Conservation (phyloP, 148 eudicot species). For the Camellia granthamiana region DNA sequence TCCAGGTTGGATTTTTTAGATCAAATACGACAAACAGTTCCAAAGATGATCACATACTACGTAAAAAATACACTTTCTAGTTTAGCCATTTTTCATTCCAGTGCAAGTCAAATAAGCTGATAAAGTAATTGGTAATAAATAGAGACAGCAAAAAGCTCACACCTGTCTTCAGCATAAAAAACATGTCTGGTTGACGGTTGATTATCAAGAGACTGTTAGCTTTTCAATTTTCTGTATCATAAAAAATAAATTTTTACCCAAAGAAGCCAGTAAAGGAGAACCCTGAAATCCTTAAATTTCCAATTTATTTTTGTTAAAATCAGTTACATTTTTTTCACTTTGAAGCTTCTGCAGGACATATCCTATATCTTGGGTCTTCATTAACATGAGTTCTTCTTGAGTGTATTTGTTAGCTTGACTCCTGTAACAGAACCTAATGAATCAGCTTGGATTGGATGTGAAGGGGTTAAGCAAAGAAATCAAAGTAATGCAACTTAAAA, state of each 20-base stretch:
- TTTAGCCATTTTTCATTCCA: not conserved
- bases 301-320: not conserved
- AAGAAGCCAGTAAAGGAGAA: not conserved
- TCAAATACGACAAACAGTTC: not conserved
- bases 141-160: slow-evolving; percentile 12
- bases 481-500: not conserved
- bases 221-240: slow-evolving; percentile 72
- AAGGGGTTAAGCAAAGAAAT: not conserved
- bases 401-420: slow-evolving; percentile 61
- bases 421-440: slow-evolving; percentile 36
- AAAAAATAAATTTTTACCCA: not conserved
- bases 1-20: too few species aligned
- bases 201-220: slow-evolving; percentile 52
- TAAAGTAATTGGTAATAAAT: not conserved
- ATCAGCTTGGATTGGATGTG: slow-evolving; percentile 1
- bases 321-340: slow-evolving; percentile 71
- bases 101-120: not conserved
- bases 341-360: slow-evolving; percentile 76
- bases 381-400: slow-evolving; percentile 71
- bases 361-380: slow-evolving; percentile 84
- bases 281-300: not conserved
- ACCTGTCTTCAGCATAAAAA: slow-evolving; percentile 92
- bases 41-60: not conserved
- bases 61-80: not conserved
- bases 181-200: slow-evolving; percentile 53